Conservation (phyloP, 2,329 filamentous ascomycete genomes). For the Akanthomyces muscarius region DNA sequence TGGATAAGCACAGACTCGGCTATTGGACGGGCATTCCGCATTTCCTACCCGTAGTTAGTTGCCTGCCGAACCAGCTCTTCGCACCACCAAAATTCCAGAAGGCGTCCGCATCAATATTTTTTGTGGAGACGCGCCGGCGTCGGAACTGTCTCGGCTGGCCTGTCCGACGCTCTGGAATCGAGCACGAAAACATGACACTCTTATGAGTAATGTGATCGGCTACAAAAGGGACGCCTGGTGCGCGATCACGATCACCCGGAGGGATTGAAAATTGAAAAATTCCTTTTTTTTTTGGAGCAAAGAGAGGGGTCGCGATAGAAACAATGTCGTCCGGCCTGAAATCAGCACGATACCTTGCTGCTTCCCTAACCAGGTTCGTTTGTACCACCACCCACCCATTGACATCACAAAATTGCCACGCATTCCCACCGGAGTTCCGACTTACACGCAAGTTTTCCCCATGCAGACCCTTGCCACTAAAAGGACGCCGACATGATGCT, state of each 20-base stretch:
- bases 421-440: neutral
- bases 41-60: too few species aligned
- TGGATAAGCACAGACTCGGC: neutral
- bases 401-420: slow-evolving; percentile 8
- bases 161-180: neutral
- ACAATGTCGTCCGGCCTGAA: neutral
- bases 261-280: neutral
- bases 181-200: slow-evolving; percentile 7
- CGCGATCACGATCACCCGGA: neutral
- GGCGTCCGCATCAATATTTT: neutral
- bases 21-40: neutral
- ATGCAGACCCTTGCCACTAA: slow-evolving; percentile 1
- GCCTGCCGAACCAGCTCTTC: neutral
- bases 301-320: slow-evolving; percentile 11
- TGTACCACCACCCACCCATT: neutral
- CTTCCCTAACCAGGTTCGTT: slow-evolving; percentile 4
- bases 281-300: neutral
- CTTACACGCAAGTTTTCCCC: neutral
- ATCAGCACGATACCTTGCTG: neutral
- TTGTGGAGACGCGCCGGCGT: slow-evolving; percentile 7
- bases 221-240: slow-evolving; percentile 4
- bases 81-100: neutral
- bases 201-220: slow-evolving; percentile 14
- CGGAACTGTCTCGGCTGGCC: slow-evolving; percentile 9
- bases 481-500: neutral